Evolutionary conservation across 805 yeast species (phyloP), one percentile per base, ranked within the genome.

Genomic region (Cyberlindnera veronae): DNA sequence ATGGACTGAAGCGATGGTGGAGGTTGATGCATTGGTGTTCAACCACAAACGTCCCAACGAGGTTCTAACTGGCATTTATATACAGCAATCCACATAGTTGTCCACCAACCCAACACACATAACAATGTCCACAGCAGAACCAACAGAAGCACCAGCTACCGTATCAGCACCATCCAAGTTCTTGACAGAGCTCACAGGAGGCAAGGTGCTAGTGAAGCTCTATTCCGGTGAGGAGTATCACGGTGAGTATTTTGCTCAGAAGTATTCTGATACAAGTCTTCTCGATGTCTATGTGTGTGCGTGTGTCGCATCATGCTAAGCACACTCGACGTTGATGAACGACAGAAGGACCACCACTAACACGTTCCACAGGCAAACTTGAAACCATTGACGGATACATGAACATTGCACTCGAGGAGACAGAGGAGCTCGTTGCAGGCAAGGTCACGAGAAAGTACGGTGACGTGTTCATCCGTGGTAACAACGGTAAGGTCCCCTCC

Each of bases 351-450:
- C 32, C 13, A 26, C 28, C 11, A 40, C 40, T 35, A 36, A 40
- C 58, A 28, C 13, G 2, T 12, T 10, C 15, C 11, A 12, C 34
- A 63, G 67, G 84, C 6, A 69, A 64, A 36, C 71, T 86, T 48
- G 91, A 86, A 53, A 86, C 96, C 29, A 90, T 93, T 42, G 99
- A 93, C 60, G 98, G 98, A 8, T 93, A 81, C 68, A 89, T 93
- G 96, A 93, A 93, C 64, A 83, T 93, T 35, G 95, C 91, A 2
- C 71, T 93, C 49, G 88, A 84, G 40, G 74, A 80, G 45, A 79
- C 95, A 4, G 71, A 77, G 34, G 99, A 93, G 58, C 62, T 64
- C 32, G 76, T 77, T 24, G 65, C 67, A 38, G 75, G 74, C 6
- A 69, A 70, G 34, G 57, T 60, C 32, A 75, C 72, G 27, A 76